Percentiles rank a stretch among this genome's conserved stretches.
Conservation (phyloP, 108 stramenopile genomes). For the Skeletonema costatum region DNA sequence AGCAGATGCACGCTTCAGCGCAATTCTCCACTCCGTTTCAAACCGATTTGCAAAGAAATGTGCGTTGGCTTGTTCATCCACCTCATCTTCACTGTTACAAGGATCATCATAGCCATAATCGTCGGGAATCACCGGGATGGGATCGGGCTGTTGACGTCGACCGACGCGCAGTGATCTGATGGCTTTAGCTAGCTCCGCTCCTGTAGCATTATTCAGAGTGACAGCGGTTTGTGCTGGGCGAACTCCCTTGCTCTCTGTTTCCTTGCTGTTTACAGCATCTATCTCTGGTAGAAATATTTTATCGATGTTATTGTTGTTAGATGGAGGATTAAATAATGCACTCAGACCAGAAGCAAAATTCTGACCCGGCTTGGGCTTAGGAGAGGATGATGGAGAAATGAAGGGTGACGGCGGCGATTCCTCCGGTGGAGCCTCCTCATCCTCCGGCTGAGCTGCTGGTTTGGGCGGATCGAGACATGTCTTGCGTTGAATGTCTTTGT, state of each 20-base stretch:
- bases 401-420: background rate
- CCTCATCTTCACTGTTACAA: conserved; percentile 9
- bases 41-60: conserved; percentile 38
- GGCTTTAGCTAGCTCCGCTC: conserved; percentile 22
- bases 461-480: conserved; percentile 38
- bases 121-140: background rate
- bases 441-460: background rate
- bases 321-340: background rate
- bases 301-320: background rate
- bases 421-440: background rate
- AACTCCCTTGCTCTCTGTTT: no score
- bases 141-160: background rate
- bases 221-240: background rate
- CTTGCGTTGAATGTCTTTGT: conserved; percentile 60
- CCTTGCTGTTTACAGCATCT: no score
- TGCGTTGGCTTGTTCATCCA: conserved; percentile 7
- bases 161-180: background rate
- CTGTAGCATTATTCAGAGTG: conserved; percentile 19
- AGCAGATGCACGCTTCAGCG: conserved; percentile 40
- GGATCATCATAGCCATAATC: conserved; percentile 4
- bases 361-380: background rate
- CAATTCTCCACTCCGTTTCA: conserved; percentile 56
- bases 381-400: background rate
- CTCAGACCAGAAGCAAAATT: conserved; percentile 7
- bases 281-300: background rate